Evolutionary conservation across 805 yeast genomes (phyloP).

Genomic region (Hanseniaspora jakobsenii): DNA sequence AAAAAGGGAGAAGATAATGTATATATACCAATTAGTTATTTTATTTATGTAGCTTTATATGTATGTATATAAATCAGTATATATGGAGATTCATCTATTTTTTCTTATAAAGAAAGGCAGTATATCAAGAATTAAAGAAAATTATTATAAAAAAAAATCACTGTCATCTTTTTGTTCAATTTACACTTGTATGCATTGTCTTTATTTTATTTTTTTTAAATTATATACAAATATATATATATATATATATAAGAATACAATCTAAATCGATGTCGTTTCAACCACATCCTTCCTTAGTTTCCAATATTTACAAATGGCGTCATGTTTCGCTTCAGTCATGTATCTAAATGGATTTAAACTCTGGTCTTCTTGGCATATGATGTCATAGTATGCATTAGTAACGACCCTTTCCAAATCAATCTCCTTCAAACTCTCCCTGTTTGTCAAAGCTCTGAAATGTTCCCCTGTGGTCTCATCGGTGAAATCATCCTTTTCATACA

Average conservation of each 20-base stretch:
- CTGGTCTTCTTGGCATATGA: conserved; percentile 9
- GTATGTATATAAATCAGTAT: too few relatives aligned
- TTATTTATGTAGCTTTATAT: too few relatives aligned
- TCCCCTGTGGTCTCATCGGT: conserved; percentile 13
- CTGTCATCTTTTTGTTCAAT: too few relatives aligned
- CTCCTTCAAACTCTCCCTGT: conserved; percentile 3
- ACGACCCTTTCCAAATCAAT: conserved; percentile 9
- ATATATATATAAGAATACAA: background rate
- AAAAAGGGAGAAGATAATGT: too few relatives aligned
- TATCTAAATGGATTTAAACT: conserved; percentile 6
- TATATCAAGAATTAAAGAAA: too few relatives aligned
- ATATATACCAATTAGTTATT: too few relatives aligned
- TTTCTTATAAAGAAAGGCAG: too few relatives aligned
- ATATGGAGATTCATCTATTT: too few relatives aligned
- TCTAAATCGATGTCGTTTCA: background rate
- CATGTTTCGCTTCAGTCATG: background rate
- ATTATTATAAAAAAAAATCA: too few relatives aligned
- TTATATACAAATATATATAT: background rate
- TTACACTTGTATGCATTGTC: too few relatives aligned
- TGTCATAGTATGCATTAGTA: conserved; percentile 3
- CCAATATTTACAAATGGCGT: conserved; percentile 10
- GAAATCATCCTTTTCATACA: conserved; percentile 20
- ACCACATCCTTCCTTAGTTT: conserved; percentile 4
- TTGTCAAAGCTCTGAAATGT: conserved; percentile 14
- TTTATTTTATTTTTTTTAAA: too few relatives aligned